Evolutionary conservation across 2,329 filamentous ascomycete genomes (phyloP), one percentile per base, ranked within the genome.

Genomic region (Bipolaris zeicola): DNA sequence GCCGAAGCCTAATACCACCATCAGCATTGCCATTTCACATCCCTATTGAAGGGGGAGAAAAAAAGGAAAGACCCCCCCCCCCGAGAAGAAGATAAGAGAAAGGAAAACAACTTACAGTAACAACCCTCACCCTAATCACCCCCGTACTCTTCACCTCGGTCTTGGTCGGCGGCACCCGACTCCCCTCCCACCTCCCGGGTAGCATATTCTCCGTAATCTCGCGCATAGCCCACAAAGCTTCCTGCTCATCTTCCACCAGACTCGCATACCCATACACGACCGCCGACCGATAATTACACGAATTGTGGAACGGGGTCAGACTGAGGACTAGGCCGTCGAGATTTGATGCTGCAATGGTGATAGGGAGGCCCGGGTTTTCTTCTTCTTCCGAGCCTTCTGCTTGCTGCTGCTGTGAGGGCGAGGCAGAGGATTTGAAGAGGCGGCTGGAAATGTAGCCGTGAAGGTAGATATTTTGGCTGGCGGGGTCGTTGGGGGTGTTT

Each of bases 351-450:
- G 54, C 43, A 0, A 57, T 26, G 11, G 49, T 47, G 0, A 57
- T 37, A 3, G 54, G 52, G 18, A 55, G 20, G 2, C 52, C 51
- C 3, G 24, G 5, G 1, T 33, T 18, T 6, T 44, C 6, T 31
- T 44, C 7, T 16, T 44, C 37, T 20, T 39, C 22, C 5, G 22
- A 22, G 6, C 16, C 1, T 38, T 38, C n/a, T 20, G 16, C 24
- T 6, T 18, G 18, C n/a, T 8, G 6, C 5, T 39, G 28, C 14
- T 1, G 42, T 20, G 22, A 24, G 22, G 22, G 8, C 3, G 41
- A 10, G 10, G 13, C 24, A 1, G 42, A 8, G 6, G 13, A 3
- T 26, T 18, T 48, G 60, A 94, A 89, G 33, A 96, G 81, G 6
- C 92, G 88, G 0, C 87, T 63, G 5, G 68, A 67, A 3, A 73